phyloP scores from a whole-genome alignment of 805 yeast species.

The Starmera caribaea region DNA sequence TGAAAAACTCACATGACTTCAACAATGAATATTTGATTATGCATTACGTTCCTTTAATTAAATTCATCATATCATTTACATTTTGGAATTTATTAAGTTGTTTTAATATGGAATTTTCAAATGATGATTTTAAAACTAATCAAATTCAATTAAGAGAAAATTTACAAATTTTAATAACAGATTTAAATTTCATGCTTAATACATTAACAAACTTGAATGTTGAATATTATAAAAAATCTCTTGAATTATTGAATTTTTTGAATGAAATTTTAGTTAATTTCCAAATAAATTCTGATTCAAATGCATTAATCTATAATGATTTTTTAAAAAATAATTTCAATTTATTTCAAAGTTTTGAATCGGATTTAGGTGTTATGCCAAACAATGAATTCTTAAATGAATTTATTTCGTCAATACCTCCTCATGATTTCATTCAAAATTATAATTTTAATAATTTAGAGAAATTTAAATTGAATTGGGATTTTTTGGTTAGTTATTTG shows the following conservation, averaged over 20 bases:
- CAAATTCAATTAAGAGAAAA: not conserved
- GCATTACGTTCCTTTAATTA: conserved; percentile 8
- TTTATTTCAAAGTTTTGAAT: conserved; percentile 9
- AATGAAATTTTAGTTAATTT: not conserved
- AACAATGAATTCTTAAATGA: conserved; percentile 14
- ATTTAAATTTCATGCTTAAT: not conserved
- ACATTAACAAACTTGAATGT: not conserved
- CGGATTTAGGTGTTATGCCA: conserved; percentile 12
- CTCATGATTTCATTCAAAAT: conserved; percentile 1
- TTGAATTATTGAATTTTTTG: not conserved
- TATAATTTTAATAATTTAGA: not conserved
- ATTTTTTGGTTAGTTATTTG: not conserved
- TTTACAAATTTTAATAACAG: not conserved
- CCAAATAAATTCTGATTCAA: not conserved
- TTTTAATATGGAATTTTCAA: not conserved
- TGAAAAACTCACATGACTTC: conserved; percentile 5
- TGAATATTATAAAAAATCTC: conserved; percentile 6
- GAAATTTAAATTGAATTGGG: not conserved
- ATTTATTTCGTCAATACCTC: conserved; percentile 9
- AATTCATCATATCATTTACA: conserved; percentile 6
- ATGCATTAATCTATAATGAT: not conserved
- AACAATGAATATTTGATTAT: not conserved
- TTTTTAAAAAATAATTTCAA: not conserved
- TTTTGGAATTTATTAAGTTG: conserved; percentile 6
- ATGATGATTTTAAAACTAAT: not conserved